These are phyloP conservation scores for Oryza meridionalis DNA, from an alignment of 176 grass and related monocot species.

Conservation along the genomic window DNA sequence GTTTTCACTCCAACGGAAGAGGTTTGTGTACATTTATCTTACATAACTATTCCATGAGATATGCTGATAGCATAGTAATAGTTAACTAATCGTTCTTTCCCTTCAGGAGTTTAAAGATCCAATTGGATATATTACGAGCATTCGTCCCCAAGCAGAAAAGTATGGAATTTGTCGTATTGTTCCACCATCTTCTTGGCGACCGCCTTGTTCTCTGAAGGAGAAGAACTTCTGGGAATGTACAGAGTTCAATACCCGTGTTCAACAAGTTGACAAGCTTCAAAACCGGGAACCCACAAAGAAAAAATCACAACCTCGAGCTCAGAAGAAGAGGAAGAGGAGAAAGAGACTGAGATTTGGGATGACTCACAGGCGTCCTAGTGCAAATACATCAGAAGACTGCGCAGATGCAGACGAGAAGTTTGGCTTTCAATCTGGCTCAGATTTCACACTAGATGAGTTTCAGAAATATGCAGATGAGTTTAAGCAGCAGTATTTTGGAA, in stretches of 20 bases:
- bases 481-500: constrained; percentile 81
- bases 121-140: constrained; percentile 75
- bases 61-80: constrained; percentile 19
- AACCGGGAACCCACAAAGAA: constrained; percentile 82
- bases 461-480: constrained; percentile 70
- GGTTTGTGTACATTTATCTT: constrained; percentile 49
- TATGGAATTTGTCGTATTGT: constrained; percentile 93
- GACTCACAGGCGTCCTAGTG: constrained; percentile 58
- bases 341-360: constrained; percentile 88
- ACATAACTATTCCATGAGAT: constrained; percentile 18
- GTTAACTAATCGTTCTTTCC: constrained; percentile 37
- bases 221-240: constrained; percentile 67
- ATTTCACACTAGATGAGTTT: constrained; percentile 81
- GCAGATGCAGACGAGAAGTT: constrained; percentile 78
- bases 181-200: constrained; percentile 79
- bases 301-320: constrained; percentile 53
- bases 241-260: constrained; percentile 87
- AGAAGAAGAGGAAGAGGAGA: constrained; percentile 81
- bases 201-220: constrained; percentile 72
- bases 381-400: constrained; percentile 56
- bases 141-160: constrained; percentile 71
- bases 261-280: constrained; percentile 97
- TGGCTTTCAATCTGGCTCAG: constrained; percentile 92
- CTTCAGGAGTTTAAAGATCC: constrained; percentile 91
- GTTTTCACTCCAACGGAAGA: constrained; percentile 89